Evolutionary conservation across 306 rosid species (phyloP), one percentile per base, ranked within the genome.

Genomic region (Cucurbita moschata): DNA sequence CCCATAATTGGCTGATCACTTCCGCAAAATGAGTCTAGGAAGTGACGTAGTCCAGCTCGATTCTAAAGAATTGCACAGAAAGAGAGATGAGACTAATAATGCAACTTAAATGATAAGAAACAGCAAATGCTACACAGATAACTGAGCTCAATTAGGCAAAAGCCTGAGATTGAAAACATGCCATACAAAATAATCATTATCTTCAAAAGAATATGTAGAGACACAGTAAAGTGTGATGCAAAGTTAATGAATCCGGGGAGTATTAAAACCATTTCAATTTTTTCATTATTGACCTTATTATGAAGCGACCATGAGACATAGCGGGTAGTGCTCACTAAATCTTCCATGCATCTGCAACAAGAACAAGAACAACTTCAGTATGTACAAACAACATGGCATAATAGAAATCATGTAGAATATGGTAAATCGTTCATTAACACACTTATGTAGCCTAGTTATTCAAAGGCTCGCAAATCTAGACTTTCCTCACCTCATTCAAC

Each of bases 301-400:
- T 94, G 98, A 67, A 94, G 96, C 71, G 98, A 94, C 98, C 98
- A 94, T 56, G 97, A 83, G 71, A 94, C 97, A 52, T 94, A 94
- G 38, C 96, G 86, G 57, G 98, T 94, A 73, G 98, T 89, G 96
- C 98, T 94, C 79, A 88, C 84, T 83, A 94, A 85, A 83, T 94
- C 98, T 84, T 94, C 98, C 97, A 90, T 87, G 75, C 97, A 90
- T 79, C 98, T 94, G 81, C 75, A 81, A 68, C 76, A 82, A 75
- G 74, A 71, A 46, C 46, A 64, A 81, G 60, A 39, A 54, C 62
- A 73, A 65, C 15, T 62, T 61, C 51, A 47, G 68, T 46, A 16
- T 42, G 26, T 72, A 75, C 39, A 62, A 43, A 68, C 71, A 7
- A 23, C 39, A n/a, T 15, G 51, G 64, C 67, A 42, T 59, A 71